Conservation (phyloP, 495 filamentous ascomycete species). For the Ramalina intermedia region DNA sequence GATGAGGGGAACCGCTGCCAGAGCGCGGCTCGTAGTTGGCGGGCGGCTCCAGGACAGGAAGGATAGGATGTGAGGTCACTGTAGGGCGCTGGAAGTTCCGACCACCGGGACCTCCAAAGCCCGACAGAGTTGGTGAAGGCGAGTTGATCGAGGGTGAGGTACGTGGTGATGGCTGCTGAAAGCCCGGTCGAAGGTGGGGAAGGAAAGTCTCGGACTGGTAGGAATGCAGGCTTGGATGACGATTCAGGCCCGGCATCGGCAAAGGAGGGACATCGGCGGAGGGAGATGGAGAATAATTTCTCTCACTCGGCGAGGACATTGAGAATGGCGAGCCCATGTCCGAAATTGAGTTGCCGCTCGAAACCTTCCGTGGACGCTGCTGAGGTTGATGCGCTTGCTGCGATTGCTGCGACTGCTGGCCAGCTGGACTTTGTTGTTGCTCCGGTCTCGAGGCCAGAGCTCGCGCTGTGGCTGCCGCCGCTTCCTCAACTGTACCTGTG, state of each 20-base stretch:
- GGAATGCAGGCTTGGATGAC: constrained; percentile 45
- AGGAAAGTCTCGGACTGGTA: constrained; percentile 61
- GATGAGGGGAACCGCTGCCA: constrained; percentile 55
- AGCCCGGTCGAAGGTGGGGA: constrained; percentile 66
- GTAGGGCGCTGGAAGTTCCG: constrained; percentile 38
- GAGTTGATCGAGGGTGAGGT: constrained; percentile 50
- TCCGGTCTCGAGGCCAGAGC: constrained; percentile 50
- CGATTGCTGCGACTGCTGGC: constrained; percentile 13
- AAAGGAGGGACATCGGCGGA: constrained; percentile 47
- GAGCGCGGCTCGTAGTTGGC: constrained; percentile 62
- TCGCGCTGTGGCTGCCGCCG: constrained; percentile 76
- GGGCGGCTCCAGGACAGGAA: constrained; percentile 78
- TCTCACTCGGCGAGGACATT: constrained; percentile 57
- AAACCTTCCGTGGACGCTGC: constrained; percentile 31
- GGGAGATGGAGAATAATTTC: constrained; percentile 66
- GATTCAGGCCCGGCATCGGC: constrained; percentile 56
- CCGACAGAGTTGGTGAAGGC: constrained; percentile 44
- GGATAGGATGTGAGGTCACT: constrained; percentile 75
- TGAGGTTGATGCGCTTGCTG: constrained; percentile 25
- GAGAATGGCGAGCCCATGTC: constrained; percentile 70
- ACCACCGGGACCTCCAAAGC: constrained; percentile 31
- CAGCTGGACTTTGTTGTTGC: constrained; percentile 2
- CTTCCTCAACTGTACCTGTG: constrained; percentile 88
- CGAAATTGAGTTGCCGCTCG: constrained; percentile 66
- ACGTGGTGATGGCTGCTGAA: constrained; percentile 59